phyloP scores from a whole-genome alignment of 73 alveolate genomes.

The Paraurostyla sp. region DNA sequence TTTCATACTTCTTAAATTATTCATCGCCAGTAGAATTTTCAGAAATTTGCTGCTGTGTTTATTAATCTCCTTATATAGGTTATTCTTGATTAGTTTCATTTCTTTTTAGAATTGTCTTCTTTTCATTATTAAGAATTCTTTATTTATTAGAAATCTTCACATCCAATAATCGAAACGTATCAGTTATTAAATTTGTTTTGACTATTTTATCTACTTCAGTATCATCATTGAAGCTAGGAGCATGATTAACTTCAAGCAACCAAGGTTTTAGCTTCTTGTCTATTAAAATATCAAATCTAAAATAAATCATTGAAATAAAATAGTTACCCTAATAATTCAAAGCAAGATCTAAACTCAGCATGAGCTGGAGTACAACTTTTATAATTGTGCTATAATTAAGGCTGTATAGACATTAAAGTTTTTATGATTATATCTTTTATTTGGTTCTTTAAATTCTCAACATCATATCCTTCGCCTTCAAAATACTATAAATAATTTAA shows the following conservation, averaged over 20 bases:
- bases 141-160: constrained; percentile 53
- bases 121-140: constrained; percentile 55
- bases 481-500: background rate
- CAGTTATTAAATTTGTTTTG: constrained; percentile 82
- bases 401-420: constrained; percentile 77
- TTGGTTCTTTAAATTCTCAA: constrained; percentile 48
- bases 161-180: constrained; percentile 83
- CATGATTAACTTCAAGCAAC: constrained; percentile 91
- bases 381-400: constrained; percentile 73
- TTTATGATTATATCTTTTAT: constrained; percentile 78
- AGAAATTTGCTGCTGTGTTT: background rate
- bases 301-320: constrained; percentile 16
- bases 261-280: constrained; percentile 93
- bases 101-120: constrained; percentile 50
- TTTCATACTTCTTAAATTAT: constrained; percentile 30
- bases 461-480: constrained; percentile 72
- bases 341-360: constrained; percentile 71
- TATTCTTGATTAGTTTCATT: background rate
- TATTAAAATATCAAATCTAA: constrained; percentile 89
- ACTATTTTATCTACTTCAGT: constrained; percentile 86
- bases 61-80: background rate
- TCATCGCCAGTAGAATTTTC: background rate
- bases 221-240: constrained; percentile 90
- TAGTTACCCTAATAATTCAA: constrained; percentile 60
- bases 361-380: constrained; percentile 69